Conservation (phyloP, 306 rosid genomes). For the Dalbergia cochinchinensis region DNA sequence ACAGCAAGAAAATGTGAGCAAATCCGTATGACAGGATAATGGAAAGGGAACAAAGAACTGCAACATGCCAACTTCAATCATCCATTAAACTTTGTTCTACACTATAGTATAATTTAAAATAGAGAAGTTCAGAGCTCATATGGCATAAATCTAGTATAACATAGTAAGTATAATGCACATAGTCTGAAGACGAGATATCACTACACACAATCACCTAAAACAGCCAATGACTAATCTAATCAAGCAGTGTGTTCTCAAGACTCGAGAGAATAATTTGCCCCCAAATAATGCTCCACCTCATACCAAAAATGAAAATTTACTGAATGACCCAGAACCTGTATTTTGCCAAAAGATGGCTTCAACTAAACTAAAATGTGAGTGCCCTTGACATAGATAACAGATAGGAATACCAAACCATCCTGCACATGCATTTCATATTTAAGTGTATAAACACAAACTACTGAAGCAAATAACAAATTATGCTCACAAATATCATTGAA, state of each 20-base stretch:
- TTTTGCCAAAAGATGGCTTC: too few species aligned
- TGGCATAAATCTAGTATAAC: neutral
- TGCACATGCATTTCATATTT: neutral
- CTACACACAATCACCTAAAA: neutral
- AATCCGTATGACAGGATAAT: neutral
- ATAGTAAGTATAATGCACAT: neutral
- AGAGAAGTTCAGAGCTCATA: neutral
- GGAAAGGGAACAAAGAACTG: neutral
- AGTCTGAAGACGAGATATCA: neutral
- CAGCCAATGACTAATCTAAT: neutral
- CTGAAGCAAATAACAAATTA: neutral
- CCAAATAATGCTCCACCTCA: too few species aligned
- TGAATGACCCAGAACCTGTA: too few species aligned
- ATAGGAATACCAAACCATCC: neutral
- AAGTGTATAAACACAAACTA: conserved; percentile 9
- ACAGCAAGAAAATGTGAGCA: neutral
- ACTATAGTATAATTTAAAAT: neutral
- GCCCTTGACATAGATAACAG: neutral
- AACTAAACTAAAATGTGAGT: too few species aligned
- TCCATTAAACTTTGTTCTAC: conserved; percentile 3
- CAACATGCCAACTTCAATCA: conserved; percentile 21
- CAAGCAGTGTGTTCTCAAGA: neutral
- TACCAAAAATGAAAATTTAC: neutral
- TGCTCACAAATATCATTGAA: conserved; percentile 5
- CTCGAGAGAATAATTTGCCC: too few species aligned